A percentile compares a stretch with the other conserved stretches of the same genome.
Conservation (phyloP, 306 rosid genomes). For the Carpinus fangiana region DNA sequence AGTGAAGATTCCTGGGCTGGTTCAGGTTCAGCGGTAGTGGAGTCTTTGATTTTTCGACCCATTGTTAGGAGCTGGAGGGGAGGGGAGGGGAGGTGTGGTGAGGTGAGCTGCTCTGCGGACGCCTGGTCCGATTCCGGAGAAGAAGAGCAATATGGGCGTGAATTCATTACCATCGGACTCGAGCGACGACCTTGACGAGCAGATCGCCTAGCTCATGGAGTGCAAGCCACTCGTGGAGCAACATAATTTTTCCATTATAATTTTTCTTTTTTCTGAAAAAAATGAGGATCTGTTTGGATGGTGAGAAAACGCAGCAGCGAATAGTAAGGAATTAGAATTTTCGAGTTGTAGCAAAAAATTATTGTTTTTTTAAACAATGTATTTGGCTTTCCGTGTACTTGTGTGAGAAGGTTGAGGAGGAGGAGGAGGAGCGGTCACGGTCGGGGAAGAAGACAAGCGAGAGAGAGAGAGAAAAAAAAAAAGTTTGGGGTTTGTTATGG, state of each 20-base stretch:
- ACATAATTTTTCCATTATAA: constrained; percentile 57
- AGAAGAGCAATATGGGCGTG: constrained; percentile 56
- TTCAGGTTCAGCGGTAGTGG: constrained; percentile 38
- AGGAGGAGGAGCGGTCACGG: constrained; percentile 35
- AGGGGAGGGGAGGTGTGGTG: background rate
- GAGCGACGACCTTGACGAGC: constrained; percentile 71
- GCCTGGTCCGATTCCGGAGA: constrained; percentile 19
- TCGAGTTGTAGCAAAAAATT: background rate
- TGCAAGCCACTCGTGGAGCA: constrained; percentile 98
- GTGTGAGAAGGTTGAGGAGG: constrained; percentile 94
- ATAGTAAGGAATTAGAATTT: background rate
- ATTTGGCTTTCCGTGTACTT: constrained; percentile 44
- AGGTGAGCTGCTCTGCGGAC: constrained; percentile 4
- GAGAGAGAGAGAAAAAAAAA: too few relatives aligned
- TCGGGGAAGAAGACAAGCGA: too few relatives aligned
- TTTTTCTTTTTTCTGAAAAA: background rate
- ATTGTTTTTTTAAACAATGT: constrained; percentile 16
- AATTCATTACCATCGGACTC: constrained; percentile 63
- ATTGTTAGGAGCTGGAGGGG: constrained; percentile 35
- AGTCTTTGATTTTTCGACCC: constrained; percentile 63
- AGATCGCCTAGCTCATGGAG: constrained; percentile 99
- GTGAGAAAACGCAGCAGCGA: background rate
- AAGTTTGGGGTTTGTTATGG: too few relatives aligned
- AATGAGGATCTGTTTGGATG: constrained; percentile 22
- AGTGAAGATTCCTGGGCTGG: constrained; percentile 29